Conservation (phyloP, 768 basidiomycete genomes). For the Chlorophyllum brunneum region DNA sequence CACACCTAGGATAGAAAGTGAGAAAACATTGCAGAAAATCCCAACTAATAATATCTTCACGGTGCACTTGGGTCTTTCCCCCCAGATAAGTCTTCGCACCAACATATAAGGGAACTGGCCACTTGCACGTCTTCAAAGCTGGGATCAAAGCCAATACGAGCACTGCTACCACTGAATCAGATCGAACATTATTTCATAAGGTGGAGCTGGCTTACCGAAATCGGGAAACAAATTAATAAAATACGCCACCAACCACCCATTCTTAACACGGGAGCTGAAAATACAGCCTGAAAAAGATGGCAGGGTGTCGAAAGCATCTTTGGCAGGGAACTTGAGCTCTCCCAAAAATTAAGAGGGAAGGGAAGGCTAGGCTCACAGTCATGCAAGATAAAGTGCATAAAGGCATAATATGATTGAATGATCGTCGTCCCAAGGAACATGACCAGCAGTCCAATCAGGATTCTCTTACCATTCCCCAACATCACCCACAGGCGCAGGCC, state of each 20-base stretch:
- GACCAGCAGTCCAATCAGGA: neutral
- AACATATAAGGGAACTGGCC: too few species aligned
- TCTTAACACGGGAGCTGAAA: neutral
- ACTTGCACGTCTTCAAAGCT: too few species aligned
- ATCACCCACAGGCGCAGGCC: neutral
- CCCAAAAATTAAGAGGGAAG: neutral
- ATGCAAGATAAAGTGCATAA: neutral
- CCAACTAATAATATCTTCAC: too few species aligned
- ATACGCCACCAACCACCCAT: neutral
- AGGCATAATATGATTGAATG: neutral
- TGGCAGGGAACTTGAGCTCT: neutral
- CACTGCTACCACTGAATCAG: too few species aligned
- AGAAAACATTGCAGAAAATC: too few species aligned
- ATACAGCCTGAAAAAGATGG: neutral
- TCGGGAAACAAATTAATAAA: neutral
- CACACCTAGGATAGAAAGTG: too few species aligned
- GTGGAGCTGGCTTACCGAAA: neutral
- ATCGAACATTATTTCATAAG: too few species aligned
- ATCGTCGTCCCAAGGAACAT: neutral
- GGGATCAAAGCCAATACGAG: too few species aligned
- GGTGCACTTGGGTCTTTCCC: too few species aligned
- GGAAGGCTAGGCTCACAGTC: neutral
- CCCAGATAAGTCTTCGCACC: too few species aligned
- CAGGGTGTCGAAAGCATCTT: neutral
- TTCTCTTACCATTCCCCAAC: neutral